phyloP scores from a whole-genome alignment of 2,329 filamentous ascomycete genomes.

The Scedosporium apiospermum region DNA sequence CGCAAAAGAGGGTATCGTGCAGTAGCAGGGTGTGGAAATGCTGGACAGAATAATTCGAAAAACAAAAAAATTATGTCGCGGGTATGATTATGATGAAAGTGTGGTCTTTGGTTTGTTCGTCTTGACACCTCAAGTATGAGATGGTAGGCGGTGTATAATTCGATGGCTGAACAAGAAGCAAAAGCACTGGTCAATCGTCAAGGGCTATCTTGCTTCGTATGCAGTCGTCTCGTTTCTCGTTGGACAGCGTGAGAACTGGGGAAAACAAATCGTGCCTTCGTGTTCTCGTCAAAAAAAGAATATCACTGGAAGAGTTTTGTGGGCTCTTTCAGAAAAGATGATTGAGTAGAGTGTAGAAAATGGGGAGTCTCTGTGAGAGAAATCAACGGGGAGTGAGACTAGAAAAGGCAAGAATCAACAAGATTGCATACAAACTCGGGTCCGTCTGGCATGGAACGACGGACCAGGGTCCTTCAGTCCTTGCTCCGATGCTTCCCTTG shows the following conservation, averaged over 20 bases:
- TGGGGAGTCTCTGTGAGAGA: background rate
- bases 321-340: background rate
- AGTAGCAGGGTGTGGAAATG: background rate
- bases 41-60: background rate
- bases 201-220: conserved; percentile 1
- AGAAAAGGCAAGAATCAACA: conserved; percentile 4
- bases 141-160: conserved; percentile 2
- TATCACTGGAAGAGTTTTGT: background rate
- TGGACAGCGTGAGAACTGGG: background rate
- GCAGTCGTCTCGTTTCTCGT: background rate
- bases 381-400: conserved; percentile 5
- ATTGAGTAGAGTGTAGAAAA: background rate
- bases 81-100: background rate
- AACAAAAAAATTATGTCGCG: background rate
- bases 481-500: background rate
- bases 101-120: background rate
- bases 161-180: background rate
- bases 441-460: background rate
- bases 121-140: background rate
- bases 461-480: background rate
- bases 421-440: background rate
- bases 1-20: conserved; percentile 1
- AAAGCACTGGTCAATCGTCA: conserved; percentile 2
- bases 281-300: background rate
- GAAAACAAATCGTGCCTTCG: background rate